Conservation (phyloP, 2,329 filamentous ascomycete species). For the Dothideomycetes sp. region DNA sequence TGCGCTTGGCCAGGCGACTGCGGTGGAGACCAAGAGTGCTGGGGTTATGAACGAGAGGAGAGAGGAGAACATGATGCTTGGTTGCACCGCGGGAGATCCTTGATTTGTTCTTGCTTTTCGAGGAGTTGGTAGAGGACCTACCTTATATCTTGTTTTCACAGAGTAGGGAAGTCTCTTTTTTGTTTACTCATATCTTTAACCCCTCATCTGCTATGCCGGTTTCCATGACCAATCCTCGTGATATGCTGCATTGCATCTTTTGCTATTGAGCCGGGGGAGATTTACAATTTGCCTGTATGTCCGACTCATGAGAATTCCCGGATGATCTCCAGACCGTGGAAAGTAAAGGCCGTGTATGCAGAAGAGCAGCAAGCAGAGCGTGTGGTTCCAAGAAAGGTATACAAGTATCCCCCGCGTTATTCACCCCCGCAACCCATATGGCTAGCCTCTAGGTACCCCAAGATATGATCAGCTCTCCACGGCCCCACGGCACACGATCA, state of each 20-base stretch:
- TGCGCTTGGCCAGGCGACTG: slow-evolving; percentile 7
- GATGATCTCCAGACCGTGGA: neutral
- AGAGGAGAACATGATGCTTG: slow-evolving; percentile 2
- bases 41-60: slow-evolving; percentile 1
- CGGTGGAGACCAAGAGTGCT: slow-evolving; percentile 1
- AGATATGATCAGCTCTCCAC: neutral
- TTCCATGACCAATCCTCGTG: slow-evolving; percentile 6
- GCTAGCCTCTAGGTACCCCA: neutral
- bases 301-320: neutral
- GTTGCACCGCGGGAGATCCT: neutral
- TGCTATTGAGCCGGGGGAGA: slow-evolving; percentile 8
- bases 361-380: slow-evolving; percentile 4
- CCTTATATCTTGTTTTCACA: slow-evolving; percentile 5
- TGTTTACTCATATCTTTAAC: neutral
- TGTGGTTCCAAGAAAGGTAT: too few relatives aligned
- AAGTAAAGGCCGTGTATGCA: neutral
- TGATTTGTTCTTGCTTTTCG: neutral
- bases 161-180: too few relatives aligned
- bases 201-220: too few relatives aligned
- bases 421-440: neutral
- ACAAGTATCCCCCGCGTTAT: slow-evolving; percentile 1
- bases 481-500: slow-evolving; percentile 10
- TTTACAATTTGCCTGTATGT: slow-evolving; percentile 6
- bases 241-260: neutral
- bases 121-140: neutral